Evolutionary conservation across 352 stramenopile species (phyloP).

Genomic region (Globisporangium cystogenes): DNA sequence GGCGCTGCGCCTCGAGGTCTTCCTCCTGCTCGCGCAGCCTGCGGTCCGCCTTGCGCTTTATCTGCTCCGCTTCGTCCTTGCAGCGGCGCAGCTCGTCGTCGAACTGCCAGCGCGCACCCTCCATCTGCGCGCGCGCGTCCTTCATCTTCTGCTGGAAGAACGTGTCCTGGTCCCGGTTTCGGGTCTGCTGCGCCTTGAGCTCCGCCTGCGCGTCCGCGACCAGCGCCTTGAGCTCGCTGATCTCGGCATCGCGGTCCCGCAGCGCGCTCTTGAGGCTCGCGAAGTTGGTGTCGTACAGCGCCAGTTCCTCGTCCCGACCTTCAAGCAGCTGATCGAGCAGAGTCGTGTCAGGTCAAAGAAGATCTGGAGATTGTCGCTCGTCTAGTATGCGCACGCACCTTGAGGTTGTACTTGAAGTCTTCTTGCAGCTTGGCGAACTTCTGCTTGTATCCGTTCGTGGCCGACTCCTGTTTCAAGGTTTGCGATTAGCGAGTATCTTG

Average conservation of each 20-base stretch:
- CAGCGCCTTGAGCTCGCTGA: conserved; percentile 61
- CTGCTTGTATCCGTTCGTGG: conserved; percentile 46
- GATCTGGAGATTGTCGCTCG: background rate
- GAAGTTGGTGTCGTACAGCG: conserved; percentile 85
- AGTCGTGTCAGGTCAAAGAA: too few species aligned
- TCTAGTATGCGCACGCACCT: conserved; percentile 15
- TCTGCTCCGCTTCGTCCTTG: conserved; percentile 56
- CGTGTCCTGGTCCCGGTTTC: conserved; percentile 36
- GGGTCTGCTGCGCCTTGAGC: conserved; percentile 39
- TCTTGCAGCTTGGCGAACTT: conserved; percentile 86
- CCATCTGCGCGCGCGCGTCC: conserved; percentile 62
- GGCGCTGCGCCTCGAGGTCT: conserved; percentile 64
- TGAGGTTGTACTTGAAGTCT: conserved; percentile 93
- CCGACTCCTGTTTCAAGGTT: conserved; percentile 25
- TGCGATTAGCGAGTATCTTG: background rate
- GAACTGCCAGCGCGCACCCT: conserved; percentile 66
- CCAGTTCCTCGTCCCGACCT: conserved; percentile 87
- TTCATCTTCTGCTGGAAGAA: conserved; percentile 73
- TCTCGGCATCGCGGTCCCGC: conserved; percentile 61
- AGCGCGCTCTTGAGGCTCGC: conserved; percentile 67
- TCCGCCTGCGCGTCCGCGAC: conserved; percentile 47
- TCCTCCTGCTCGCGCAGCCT: conserved; percentile 72
- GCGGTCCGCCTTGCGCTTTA: conserved; percentile 40
- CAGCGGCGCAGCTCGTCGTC: conserved; percentile 63
- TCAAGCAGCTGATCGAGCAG: conserved; percentile 46